Percentiles rank a stretch among this genome's conserved stretches.
These are phyloP conservation scores for Starmerella roubikii DNA, from an alignment of 805 yeast species.

Conservation along the genomic window DNA sequence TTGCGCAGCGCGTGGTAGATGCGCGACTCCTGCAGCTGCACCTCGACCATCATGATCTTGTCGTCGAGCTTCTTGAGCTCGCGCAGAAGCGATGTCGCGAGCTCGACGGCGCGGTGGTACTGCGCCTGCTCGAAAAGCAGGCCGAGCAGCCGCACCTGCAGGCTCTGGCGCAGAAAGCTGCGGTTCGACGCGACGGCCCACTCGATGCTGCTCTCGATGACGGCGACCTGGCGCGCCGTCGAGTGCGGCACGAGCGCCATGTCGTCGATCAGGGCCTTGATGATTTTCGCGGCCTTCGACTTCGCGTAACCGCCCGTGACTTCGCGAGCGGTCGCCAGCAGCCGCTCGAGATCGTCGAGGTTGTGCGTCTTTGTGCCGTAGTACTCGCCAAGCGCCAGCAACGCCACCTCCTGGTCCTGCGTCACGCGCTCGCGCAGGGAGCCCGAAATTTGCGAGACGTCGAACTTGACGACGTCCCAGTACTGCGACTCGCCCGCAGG, in stretches of 20 bases:
- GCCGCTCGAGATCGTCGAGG: constrained; percentile 39
- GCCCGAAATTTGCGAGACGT: constrained; percentile 9
- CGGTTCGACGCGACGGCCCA: constrained; percentile 81
- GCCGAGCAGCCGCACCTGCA: constrained; percentile 71
- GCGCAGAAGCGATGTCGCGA: constrained; percentile 55
- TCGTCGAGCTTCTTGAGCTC: constrained; percentile 93
- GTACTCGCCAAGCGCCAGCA: constrained; percentile 61
- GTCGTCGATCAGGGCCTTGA: constrained; percentile 65
- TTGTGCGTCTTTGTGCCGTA: constrained; percentile 37
- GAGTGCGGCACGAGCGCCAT: constrained; percentile 47
- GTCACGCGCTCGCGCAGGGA: constrained; percentile 31
- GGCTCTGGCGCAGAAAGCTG: constrained; percentile 74
- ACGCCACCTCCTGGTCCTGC: constrained; percentile 52
- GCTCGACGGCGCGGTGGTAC: constrained; percentile 55
- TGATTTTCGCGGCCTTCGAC: constrained; percentile 86
- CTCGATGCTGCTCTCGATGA: constrained; percentile 65
- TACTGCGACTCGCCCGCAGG: constrained; percentile 16
- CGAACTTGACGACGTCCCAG: constrained; percentile 15
- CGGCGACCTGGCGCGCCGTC: constrained; percentile 54
- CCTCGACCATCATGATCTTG: constrained; percentile 88
- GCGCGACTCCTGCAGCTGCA: constrained; percentile 79
- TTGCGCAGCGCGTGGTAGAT: constrained; percentile 86
- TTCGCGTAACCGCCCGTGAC: constrained; percentile 76
- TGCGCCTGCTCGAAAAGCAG: constrained; percentile 52
- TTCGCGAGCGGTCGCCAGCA: constrained; percentile 54